Conservation (phyloP, 2,329 filamentous ascomycete genomes). For the Fusarium acutatum region DNA sequence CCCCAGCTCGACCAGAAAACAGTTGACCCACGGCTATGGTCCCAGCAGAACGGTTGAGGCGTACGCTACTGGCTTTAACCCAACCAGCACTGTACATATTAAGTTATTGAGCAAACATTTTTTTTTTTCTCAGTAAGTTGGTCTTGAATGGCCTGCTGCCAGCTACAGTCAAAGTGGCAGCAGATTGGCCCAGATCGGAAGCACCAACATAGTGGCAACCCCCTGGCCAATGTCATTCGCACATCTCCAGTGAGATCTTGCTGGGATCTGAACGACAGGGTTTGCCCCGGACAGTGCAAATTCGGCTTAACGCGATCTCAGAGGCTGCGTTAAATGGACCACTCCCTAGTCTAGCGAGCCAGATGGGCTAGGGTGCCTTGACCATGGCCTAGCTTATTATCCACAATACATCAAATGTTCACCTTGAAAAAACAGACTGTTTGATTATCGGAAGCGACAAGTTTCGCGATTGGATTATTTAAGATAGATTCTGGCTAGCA, state of each 20-base stretch:
- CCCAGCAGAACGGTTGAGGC: constrained; percentile 28
- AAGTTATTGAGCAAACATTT: constrained; percentile 23
- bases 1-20: constrained; percentile 4
- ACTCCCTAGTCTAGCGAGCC: constrained; percentile 5
- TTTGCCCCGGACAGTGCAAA: constrained; percentile 34
- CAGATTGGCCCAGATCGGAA: constrained; percentile 15
- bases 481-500: not conserved
- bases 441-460: constrained; percentile 13
- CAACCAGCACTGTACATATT: constrained; percentile 9
- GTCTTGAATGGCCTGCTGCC: not conserved
- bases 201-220: constrained; percentile 36
- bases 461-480: constrained; percentile 15
- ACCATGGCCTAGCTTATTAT: not conserved
- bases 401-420: constrained; percentile 9
- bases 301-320: constrained; percentile 36
- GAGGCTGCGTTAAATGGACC: constrained; percentile 28
- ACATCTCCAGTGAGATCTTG: constrained; percentile 29
- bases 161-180: constrained; percentile 1
- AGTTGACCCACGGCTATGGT: not conserved
- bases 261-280: constrained; percentile 36
- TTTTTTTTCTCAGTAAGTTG: constrained; percentile 8
- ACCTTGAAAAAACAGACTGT: not conserved
- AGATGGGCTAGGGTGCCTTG: constrained; percentile 5
- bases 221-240: constrained; percentile 14
- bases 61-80: constrained; percentile 6